phyloP scores from a whole-genome alignment of 352 stramenopile genomes.

The Globisporangium spiculum region DNA sequence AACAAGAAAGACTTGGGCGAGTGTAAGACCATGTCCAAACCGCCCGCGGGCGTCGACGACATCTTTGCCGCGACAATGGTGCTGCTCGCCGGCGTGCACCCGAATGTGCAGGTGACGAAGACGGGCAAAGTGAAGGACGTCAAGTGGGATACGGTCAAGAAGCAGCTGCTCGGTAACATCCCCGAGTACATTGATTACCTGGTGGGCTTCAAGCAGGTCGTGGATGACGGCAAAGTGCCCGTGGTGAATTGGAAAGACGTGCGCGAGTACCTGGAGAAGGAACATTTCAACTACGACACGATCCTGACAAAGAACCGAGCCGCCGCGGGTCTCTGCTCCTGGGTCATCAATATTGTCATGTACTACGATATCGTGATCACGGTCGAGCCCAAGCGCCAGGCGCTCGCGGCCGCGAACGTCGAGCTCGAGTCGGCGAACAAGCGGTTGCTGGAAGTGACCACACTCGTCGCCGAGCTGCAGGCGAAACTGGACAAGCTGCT shows the following conservation, averaged over 20 bases:
- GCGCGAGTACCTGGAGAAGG: conserved; percentile 90
- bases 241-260: conserved; percentile 93
- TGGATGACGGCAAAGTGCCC: conserved; percentile 94
- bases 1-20: conserved; percentile 97
- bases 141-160: conserved; percentile 94
- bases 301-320: conserved; percentile 95
- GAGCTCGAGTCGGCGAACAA: conserved; percentile 91
- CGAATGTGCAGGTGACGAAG: conserved; percentile 92
- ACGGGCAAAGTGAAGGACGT: conserved; percentile 95
- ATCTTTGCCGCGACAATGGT: conserved; percentile 94
- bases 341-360: conserved; percentile 96
- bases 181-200: conserved; percentile 95
- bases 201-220: conserved; percentile 90
- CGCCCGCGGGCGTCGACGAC: conserved; percentile 92
- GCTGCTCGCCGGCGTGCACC: conserved; percentile 92
- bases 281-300: conserved; percentile 95
- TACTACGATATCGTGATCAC: conserved; percentile 97
- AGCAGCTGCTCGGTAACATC: conserved; percentile 94
- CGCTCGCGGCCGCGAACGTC: conserved; percentile 88
- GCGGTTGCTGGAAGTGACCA: conserved; percentile 84
- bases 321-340: conserved; percentile 91
- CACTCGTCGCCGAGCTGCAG: conserved; percentile 91
- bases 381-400: conserved; percentile 93
- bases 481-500: conserved; percentile 92
- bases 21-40: conserved; percentile 96